Percentiles rank a stretch among this genome's conserved stretches.
phyloP scores from a whole-genome alignment of 768 basidiomycete genomes.

The Mycena alexandri region DNA sequence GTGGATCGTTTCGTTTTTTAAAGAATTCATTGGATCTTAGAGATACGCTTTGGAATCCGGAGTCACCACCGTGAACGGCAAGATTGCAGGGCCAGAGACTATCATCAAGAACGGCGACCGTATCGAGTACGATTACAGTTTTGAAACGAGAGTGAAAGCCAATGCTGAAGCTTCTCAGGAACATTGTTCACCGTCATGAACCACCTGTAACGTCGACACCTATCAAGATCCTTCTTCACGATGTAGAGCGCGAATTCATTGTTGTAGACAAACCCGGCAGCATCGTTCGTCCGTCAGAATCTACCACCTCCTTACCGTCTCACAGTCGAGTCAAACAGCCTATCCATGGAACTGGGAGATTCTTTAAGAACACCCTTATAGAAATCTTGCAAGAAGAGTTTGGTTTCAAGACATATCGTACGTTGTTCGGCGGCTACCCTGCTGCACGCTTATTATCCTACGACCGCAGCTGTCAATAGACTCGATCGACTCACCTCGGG shows the following conservation, averaged over 20 bases:
- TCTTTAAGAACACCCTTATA: slow-evolving; percentile 88
- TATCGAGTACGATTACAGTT: slow-evolving; percentile 74
- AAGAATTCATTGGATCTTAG: slow-evolving; percentile 42
- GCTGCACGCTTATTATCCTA: slow-evolving; percentile 27
- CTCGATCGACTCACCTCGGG: slow-evolving; percentile 96
- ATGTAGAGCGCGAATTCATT: slow-evolving; percentile 84
- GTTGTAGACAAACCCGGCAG: slow-evolving; percentile 98
- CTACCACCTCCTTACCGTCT: slow-evolving; percentile 27
- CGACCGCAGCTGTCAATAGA: slow-evolving; percentile 86
- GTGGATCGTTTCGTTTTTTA: slow-evolving; percentile 11
- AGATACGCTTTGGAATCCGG: slow-evolving; percentile 85
- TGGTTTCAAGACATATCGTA: slow-evolving; percentile 87
- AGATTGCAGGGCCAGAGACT: slow-evolving; percentile 81
- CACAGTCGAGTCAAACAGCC: slow-evolving; percentile 63
- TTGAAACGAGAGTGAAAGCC: slow-evolving; percentile 17
- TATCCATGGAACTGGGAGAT: slow-evolving; percentile 93
- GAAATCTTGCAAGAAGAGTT: slow-evolving; percentile 90
- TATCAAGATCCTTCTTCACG: slow-evolving; percentile 82
- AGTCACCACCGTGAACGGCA: slow-evolving; percentile 96
- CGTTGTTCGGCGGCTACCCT: slow-evolving; percentile 51
- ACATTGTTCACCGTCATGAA: slow-evolving; percentile 96
- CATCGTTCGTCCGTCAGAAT: slow-evolving; percentile 74
- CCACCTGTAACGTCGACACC: slow-evolving; percentile 91
- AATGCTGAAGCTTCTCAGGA: slow-evolving; percentile 60
- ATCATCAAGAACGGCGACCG: slow-evolving; percentile 89